Evolutionary conservation across 2,329 filamentous ascomycete species (phyloP).

Genomic region (Trichoderma pleuroti): DNA sequence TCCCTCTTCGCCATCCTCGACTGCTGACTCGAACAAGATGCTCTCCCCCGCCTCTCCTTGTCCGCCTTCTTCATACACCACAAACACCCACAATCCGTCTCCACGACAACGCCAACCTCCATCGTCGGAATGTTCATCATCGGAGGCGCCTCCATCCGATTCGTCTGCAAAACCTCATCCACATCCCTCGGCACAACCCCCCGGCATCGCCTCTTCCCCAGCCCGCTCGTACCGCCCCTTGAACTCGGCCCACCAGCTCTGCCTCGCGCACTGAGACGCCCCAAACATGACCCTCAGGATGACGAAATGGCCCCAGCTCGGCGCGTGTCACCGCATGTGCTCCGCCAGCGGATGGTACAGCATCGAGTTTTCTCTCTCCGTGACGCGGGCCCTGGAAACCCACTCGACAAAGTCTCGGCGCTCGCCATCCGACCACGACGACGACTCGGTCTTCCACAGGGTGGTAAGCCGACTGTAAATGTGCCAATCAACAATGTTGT

Average conservation of each 20-base stretch:
- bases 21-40: background rate
- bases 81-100: background rate
- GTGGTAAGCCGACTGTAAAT: background rate
- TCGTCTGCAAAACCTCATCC: background rate
- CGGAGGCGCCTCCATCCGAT: constrained; percentile 1
- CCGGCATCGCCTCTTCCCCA: background rate
- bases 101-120: background rate
- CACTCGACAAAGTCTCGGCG: background rate
- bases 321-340: background rate
- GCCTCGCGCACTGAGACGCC: constrained; percentile 4
- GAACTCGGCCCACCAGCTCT: constrained; percentile 1
- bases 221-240: background rate
- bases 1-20: too few relatives aligned
- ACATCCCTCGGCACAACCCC: constrained; percentile 1
- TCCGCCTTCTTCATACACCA: background rate
- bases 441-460: background rate
- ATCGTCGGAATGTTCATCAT: background rate
- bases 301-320: constrained; percentile 14
- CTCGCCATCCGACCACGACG: background rate
- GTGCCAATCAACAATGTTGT: constrained; percentile 11
- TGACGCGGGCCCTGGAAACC: background rate
- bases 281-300: constrained; percentile 14
- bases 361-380: background rate
- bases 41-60: background rate
- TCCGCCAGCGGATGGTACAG: background rate